Evolutionary conservation across 2,329 filamentous ascomycete species (phyloP).

Genomic region (Ceratocystis papillata): DNA sequence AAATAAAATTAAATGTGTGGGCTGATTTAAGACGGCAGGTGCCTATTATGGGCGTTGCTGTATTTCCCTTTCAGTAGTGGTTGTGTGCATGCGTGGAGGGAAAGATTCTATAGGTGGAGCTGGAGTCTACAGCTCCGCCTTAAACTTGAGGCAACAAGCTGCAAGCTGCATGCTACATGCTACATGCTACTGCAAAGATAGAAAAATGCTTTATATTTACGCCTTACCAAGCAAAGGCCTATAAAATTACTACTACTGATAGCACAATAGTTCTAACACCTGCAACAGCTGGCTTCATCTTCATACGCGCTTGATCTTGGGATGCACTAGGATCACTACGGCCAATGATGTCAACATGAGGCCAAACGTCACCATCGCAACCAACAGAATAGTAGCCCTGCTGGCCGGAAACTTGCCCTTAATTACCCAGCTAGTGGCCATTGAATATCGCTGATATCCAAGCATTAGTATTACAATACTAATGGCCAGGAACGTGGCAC

Average conservation of each 20-base stretch:
- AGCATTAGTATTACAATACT: constrained; percentile 64
- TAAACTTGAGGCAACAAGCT: neutral
- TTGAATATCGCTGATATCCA: constrained; percentile 68
- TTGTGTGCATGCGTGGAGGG: neutral
- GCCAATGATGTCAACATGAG: constrained; percentile 51
- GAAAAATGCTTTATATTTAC: neutral
- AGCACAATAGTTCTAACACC: neutral
- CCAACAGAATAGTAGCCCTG: constrained; percentile 60
- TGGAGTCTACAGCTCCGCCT: constrained; percentile 12
- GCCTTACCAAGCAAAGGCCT: neutral
- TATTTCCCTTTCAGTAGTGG: neutral
- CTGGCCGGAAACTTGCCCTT: constrained; percentile 70
- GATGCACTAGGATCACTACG: constrained; percentile 48
- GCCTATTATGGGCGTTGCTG: neutral
- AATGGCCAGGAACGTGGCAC: constrained; percentile 65
- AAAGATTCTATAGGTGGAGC: constrained; percentile 7
- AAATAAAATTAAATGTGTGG: neutral
- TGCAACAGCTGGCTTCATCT: neutral
- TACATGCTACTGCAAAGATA: neutral
- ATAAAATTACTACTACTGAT: neutral
- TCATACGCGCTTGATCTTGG: constrained; percentile 24
- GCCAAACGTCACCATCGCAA: constrained; percentile 53
- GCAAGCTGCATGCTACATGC: neutral
- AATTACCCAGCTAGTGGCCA: constrained; percentile 69
- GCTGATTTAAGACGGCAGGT: neutral